Base-by-base conservation (phyloP, 2,329 filamentous ascomycete species). In the Leptographium lundbergii region DNA sequence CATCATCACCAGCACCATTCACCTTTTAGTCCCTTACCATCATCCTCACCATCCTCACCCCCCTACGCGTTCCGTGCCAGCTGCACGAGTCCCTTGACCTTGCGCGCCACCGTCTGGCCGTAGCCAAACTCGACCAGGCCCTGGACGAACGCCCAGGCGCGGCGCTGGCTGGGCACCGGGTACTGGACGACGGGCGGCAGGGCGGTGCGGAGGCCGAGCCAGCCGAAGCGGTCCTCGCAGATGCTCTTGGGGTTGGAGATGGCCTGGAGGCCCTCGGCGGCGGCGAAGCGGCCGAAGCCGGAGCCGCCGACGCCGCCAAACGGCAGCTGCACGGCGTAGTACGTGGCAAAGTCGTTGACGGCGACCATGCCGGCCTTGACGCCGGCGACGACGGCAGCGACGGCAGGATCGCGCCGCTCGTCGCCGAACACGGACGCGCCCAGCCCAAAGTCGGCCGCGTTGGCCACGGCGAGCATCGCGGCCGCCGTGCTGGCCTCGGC, bases 341-440 rank as follows among this genome's bases (percentile, higher is more conserved):
- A 96, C 32, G 85, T 87, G 24, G 86, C 94, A 68, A 99, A 99
- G 74, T 99, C 94, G 70, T 99, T 99, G 65, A 99, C 82, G 27
- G 90, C 85, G 0, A 97, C 89, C 88, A 96, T 96, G 52, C 94
- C 94, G 0, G 88, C 85, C 62, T 86, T 82, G 57, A 96, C 78
- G 27, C 83, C 81, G 24, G 73, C 73, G 1, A 92, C 83, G 32
- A 95, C 82, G 19, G 75, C 75, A 19, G 79, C 72, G 1, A 96
- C 76, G 56, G 82, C 79, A 1, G 77, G 75, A 59, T 81, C 78
- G 32, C 73, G 71, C 57, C 29, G 19, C 61, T 86, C 81, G 56
- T 80, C 77, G 39, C 91, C 94, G 70, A 95, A 96, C 45, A 99
- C 88, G 48, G 87, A 90, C 50, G 89, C 87, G 57, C 94, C 94